phyloP scores from a whole-genome alignment of 2,329 filamentous ascomycete species.

The Phyllosticta citrichinensis region DNA sequence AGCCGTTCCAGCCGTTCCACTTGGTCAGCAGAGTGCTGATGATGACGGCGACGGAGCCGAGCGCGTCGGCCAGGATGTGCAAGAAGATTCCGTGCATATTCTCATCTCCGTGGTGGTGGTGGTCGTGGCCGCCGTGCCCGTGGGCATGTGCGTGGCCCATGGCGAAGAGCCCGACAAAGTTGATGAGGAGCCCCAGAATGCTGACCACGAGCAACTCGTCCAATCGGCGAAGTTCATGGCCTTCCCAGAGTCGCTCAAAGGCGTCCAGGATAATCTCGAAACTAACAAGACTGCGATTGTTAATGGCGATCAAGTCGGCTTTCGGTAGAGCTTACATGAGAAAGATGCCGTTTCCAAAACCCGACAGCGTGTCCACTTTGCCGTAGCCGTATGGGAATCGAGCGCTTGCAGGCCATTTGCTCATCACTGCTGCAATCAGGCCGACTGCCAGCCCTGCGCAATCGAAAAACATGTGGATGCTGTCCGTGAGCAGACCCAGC shows the following conservation, averaged over 20 bases:
- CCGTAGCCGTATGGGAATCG: conserved; percentile 92
- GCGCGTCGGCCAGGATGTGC: conserved; percentile 87
- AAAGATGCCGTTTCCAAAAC: conserved; percentile 93
- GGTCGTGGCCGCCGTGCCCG: conserved; percentile 36
- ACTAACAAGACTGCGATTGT: conserved; percentile 63
- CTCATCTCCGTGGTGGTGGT: conserved; percentile 65
- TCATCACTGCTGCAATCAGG: conserved; percentile 83
- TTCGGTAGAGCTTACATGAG: conserved; percentile 54
- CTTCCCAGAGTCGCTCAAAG: conserved; percentile 74
- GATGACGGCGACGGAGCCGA: conserved; percentile 90
- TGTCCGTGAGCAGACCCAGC: conserved; percentile 88
- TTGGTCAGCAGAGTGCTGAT: conserved; percentile 82
- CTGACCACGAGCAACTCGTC: conserved; percentile 85
- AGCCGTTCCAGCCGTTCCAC: conserved; percentile 81
- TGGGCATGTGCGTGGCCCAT: conserved; percentile 52
- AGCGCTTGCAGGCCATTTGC: conserved; percentile 87
- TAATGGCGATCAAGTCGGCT: conserved; percentile 11
- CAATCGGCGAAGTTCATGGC: conserved; percentile 72
- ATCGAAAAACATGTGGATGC: conserved; percentile 99
- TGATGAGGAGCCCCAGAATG: conserved; percentile 74
- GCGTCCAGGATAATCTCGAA: conserved; percentile 95
- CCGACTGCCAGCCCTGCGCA: conserved; percentile 87
- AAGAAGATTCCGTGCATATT: conserved; percentile 98
- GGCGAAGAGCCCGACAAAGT: conserved; percentile 81
- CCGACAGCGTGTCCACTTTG: conserved; percentile 91